These are phyloP conservation scores for Fomitopsis betulina DNA, from an alignment of 1,284 basidiomycete species.

Conservation along the genomic window DNA sequence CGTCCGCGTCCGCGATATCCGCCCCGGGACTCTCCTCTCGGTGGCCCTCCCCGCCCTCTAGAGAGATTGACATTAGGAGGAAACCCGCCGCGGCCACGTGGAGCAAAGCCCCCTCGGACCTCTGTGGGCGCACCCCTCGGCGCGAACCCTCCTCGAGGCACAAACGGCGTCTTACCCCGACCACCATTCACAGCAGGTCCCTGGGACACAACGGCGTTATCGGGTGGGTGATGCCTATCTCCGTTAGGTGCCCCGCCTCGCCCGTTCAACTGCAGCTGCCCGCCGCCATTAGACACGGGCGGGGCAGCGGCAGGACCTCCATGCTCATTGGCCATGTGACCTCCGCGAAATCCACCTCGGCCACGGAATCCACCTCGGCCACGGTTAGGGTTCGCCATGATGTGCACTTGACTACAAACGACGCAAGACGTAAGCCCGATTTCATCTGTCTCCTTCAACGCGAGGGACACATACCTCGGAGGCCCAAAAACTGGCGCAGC, in stretches of 20 bases:
- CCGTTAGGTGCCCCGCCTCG: neutral
- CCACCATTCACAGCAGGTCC: slow-evolving; percentile 3
- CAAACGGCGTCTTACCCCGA: slow-evolving; percentile 5
- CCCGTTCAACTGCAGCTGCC: neutral
- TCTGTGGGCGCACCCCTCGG: slow-evolving; percentile 1
- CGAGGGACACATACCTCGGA: slow-evolving; percentile 26
- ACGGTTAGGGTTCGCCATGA: slow-evolving; percentile 70
- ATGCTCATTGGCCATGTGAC: slow-evolving; percentile 4
- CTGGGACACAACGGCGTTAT: neutral
- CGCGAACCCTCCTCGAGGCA: neutral
- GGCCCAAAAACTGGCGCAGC: slow-evolving; percentile 55
- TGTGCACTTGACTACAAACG: slow-evolving; percentile 32
- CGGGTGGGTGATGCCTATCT: neutral
- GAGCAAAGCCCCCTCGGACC: slow-evolving; percentile 26
- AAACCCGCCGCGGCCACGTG: slow-evolving; percentile 30
- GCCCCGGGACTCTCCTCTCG: slow-evolving; percentile 14
- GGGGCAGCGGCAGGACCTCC: slow-evolving; percentile 4
- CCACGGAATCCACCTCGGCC: slow-evolving; percentile 34
- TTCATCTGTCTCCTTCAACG: slow-evolving; percentile 6
- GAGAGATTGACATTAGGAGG: slow-evolving; percentile 13
- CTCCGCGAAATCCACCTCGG: slow-evolving; percentile 17
- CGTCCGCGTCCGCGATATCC: slow-evolving; percentile 15
- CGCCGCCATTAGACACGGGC: neutral
- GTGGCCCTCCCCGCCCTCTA: slow-evolving; percentile 14
- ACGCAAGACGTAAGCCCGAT: slow-evolving; percentile 8